Evolutionary conservation across 1,284 basidiomycete genomes (phyloP), one percentile per base, ranked within the genome.

Genomic region (Apiotrichum porosum): DNA sequence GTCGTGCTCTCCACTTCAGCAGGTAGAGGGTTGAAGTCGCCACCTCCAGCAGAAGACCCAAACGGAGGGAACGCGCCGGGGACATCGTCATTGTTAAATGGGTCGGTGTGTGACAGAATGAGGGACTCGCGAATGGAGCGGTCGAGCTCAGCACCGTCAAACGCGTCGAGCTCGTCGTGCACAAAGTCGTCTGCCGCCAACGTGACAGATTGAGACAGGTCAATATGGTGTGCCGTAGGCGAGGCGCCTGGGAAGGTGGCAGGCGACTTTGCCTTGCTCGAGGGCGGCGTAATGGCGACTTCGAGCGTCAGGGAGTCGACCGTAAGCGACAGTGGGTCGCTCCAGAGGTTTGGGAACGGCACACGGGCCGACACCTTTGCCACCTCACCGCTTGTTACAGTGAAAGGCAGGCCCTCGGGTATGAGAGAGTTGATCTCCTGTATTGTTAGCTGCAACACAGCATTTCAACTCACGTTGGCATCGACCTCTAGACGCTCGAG

Each of bases 121-220:
- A 72, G 49, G 1, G 64, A 67, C 51, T 72, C 65, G 32, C 63
- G 60, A 37, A 89, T 74, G 3, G 87, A 88, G 53, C 83, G 77
- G 57, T 81, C 80, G n/a, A 92, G 77, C 40, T 79, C 76, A 14
- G 80, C 81, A 62, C 83, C 86, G 63, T 93, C 88, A 52, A 77
- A 76, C 9, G 80, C 76, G 34, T 82, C 79, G 37, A 93, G 75
- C 62, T 92, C 87, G 55, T 88, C 80, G 49, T 90, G 85, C 24
- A 93, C 76, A 69, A 94, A 93, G 10, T 83, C 83, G 60, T 88
- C 86, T 1, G 90, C 86, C 8, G 87, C 81, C 23, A 84, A 86
- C 21, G 80, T 81, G 18, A 91, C 84, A 18, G 88, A 89, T 37
- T 84, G 81, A 8, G 86, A 76, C 9, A 93, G 77, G 57, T 84